phyloP scores from a whole-genome alignment of 495 filamentous ascomycete species.

The Cairneyella variabilis region DNA sequence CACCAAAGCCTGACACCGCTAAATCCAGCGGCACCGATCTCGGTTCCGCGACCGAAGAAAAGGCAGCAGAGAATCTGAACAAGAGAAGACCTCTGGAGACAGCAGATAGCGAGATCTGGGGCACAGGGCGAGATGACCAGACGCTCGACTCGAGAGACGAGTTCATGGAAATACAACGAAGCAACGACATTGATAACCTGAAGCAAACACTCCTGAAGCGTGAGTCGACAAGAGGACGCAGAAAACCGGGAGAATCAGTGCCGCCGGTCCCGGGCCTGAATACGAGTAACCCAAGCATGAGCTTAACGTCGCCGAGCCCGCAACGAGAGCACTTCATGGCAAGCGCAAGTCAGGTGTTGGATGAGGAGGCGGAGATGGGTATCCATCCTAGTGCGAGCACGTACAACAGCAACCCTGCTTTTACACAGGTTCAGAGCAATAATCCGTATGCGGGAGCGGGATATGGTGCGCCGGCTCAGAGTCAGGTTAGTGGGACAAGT shows the following conservation, averaged over 20 bases:
- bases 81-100: conserved; percentile 14
- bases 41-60: conserved; percentile 7
- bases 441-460: conserved; percentile 1
- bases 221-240: conserved; percentile 34
- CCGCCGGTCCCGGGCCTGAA: background rate
- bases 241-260: conserved; percentile 24
- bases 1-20: background rate
- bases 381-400: background rate
- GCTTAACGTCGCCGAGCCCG: conserved; percentile 14
- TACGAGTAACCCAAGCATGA: background rate
- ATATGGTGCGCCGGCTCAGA: background rate
- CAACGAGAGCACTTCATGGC: background rate
- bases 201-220: conserved; percentile 33
- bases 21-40: conserved; percentile 11
- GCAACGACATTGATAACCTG: conserved; percentile 33
- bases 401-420: background rate
- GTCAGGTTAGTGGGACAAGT: background rate
- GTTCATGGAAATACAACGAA: conserved; percentile 20
- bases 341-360: background rate
- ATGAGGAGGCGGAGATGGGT: conserved; percentile 24
- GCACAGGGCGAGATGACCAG: background rate
- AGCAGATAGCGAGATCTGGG: conserved; percentile 6
- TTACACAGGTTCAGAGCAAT: background rate
- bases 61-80: conserved; percentile 17
- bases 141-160: conserved; percentile 15